These are phyloP conservation scores for Schwanniomyces polymorphus DNA, from an alignment of 805 yeast species.

Conservation along the genomic window DNA sequence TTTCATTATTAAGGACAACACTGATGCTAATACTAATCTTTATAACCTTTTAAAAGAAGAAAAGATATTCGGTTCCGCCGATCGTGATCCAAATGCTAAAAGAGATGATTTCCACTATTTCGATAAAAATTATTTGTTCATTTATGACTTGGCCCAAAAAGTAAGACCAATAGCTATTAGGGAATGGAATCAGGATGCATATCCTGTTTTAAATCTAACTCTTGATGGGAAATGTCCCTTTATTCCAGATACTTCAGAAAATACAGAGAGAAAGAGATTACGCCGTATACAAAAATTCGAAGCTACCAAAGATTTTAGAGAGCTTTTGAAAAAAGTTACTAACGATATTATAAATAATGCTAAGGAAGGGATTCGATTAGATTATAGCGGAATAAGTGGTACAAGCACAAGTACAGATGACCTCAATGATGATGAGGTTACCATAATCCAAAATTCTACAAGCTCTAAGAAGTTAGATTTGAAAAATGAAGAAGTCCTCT, in stretches of 20 bases:
- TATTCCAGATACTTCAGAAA: slow-evolving; percentile 54
- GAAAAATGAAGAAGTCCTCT: slow-evolving; percentile 21
- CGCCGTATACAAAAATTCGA: slow-evolving; percentile 40
- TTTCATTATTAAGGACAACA: slow-evolving; percentile 6
- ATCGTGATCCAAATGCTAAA: slow-evolving; percentile 81
- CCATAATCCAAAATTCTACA: slow-evolving; percentile 12
- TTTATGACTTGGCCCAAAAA: slow-evolving; percentile 76
- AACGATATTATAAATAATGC: slow-evolving; percentile 28
- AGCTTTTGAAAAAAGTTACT: slow-evolving; percentile 34
- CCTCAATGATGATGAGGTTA: slow-evolving; percentile 15
- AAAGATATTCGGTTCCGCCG: slow-evolving; percentile 81
- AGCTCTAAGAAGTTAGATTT: slow-evolving; percentile 15
- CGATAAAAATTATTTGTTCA: slow-evolving; percentile 65
- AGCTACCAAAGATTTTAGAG: slow-evolving; percentile 43
- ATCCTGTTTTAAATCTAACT: slow-evolving; percentile 61
- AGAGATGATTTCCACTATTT: slow-evolving; percentile 85
- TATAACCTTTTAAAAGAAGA: slow-evolving; percentile 74
- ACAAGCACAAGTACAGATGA: slow-evolving; percentile 30
- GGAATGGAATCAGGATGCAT: slow-evolving; percentile 66
- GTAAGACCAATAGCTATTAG: slow-evolving; percentile 79
- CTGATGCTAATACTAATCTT: slow-evolving; percentile 17
- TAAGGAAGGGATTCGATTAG: slow-evolving; percentile 17
- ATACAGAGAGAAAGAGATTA: slow-evolving; percentile 39
- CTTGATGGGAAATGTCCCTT: slow-evolving; percentile 83
- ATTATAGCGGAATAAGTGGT: slow-evolving; percentile 15